Conservation (phyloP, 768 basidiomycete species). For the Macrolepiota dolichaula region DNA sequence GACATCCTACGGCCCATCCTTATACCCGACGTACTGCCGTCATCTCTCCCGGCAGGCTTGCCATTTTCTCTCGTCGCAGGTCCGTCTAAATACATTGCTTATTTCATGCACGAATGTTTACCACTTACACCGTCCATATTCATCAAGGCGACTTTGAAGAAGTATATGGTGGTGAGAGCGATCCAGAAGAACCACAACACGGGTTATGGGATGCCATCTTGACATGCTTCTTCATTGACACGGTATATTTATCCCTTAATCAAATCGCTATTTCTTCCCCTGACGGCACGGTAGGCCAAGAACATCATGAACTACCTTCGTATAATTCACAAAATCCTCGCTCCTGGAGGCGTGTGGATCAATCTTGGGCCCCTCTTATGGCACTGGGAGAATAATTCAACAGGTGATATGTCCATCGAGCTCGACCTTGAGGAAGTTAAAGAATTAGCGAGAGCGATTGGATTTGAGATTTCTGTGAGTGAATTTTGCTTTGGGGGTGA, state of each 20-base stretch:
- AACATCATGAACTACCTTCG: slow-evolving; percentile 89
- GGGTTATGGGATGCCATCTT: slow-evolving; percentile 87
- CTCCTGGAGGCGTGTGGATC: slow-evolving; percentile 88
- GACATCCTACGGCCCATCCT: slow-evolving; percentile 64
- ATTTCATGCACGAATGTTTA: background rate
- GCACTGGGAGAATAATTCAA: slow-evolving; percentile 92
- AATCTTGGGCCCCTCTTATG: slow-evolving; percentile 93
- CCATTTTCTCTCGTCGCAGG: slow-evolving; percentile 88
- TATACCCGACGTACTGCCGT: slow-evolving; percentile 84
- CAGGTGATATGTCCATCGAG: slow-evolving; percentile 81
- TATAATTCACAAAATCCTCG: slow-evolving; percentile 80
- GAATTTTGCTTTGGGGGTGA: background rate
- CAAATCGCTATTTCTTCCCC: background rate
- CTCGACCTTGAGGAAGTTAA: slow-evolving; percentile 90
- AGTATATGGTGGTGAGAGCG: slow-evolving; percentile 66
- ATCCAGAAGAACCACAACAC: slow-evolving; percentile 60
- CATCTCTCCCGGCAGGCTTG: slow-evolving; percentile 57
- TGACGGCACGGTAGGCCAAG: slow-evolving; percentile 57
- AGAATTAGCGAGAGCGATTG: slow-evolving; percentile 62
- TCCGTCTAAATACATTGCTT: slow-evolving; percentile 21
- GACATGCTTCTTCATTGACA: slow-evolving; percentile 98
- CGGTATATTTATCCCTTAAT: slow-evolving; percentile 42
- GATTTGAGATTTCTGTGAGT: slow-evolving; percentile 79
- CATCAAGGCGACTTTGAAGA: slow-evolving; percentile 85
- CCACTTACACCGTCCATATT: slow-evolving; percentile 5